Base-by-base conservation (phyloP, 305 asterid species). In the Fraxinus sp. region DNA sequence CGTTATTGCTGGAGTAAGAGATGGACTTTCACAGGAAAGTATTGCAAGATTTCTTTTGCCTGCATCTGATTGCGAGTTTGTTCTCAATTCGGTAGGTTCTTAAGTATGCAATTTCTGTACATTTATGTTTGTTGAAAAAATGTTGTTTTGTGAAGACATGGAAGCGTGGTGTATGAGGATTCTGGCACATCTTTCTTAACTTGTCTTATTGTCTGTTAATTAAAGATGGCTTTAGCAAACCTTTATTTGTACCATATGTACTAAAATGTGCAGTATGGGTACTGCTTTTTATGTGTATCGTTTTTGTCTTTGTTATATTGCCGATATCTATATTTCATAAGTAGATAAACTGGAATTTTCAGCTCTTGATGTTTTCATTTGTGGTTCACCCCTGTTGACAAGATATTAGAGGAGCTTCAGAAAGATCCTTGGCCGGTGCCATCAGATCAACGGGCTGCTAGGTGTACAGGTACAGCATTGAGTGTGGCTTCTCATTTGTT, bases 351-450 rank as follows among this genome's bases (percentile, higher is more conserved):
- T 46, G 79, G 52, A 52, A 28, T 55, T 71, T 81, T 73, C 77
- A 57, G 80, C 82, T 85, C 78, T 84, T 84, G 84, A 76, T 74
- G 68, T 46, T 80, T 83, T 36, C 33, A 66, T 46, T 85, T 81
- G 75, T 52, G 24, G 77, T 77, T 57, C 75, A 78, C 59, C 77
- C 68, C 39, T 85, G 78, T 70, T 59, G 84, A 83, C 87, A 87
- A 94, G 99, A 93, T 96, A 86, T 86, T 96, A 88, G 98, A 96
- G 86, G 99, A 96, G 90, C 99, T 96, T 86, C 99, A 92, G 87
- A 95, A 89, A 87, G 99, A 96, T 89, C 97, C 98, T 84, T 96
- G 99, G 99, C 97, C 97, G 39, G 95, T 92, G 74, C 91, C 95
- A 80, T 86, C 98, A 41, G 99, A 96, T 88, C 97, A 93, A 86